A percentile compares a stretch with the other conserved stretches of the same genome.
Conservation (phyloP, 768 basidiomycete genomes). For the Astraeus odoratus region DNA sequence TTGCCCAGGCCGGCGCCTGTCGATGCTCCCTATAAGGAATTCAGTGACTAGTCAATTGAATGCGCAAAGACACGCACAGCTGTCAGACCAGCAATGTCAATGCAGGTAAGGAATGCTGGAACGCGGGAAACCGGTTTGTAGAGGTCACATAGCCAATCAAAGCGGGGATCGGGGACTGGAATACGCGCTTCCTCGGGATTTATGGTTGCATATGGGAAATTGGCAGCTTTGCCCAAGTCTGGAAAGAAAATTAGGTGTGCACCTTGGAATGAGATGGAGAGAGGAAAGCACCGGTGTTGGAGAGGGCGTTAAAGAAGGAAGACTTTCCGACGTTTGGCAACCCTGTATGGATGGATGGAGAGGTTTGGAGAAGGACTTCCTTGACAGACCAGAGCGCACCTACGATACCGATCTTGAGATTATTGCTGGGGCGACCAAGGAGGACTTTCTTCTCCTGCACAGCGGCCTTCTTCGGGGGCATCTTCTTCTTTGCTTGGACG, state of each 20-base stretch:
- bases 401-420: conserved; percentile 98
- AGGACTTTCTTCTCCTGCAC: conserved; percentile 75
- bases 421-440: conserved; percentile 91
- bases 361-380: background rate
- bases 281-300: conserved; percentile 63
- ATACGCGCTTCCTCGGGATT: conserved; percentile 95
- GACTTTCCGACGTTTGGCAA: conserved; percentile 98
- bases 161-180: conserved; percentile 88
- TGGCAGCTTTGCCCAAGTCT: conserved; percentile 92
- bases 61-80: conserved; percentile 49
- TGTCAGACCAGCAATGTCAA: conserved; percentile 97
- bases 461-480: conserved; percentile 87
- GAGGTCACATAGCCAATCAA: conserved; percentile 86
- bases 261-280: background rate
- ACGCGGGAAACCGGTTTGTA: conserved; percentile 89
- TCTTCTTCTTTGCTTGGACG: conserved; percentile 50
- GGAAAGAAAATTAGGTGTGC: conserved; percentile 8
- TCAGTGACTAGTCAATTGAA: conserved; percentile 12
- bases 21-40: conserved; percentile 68
- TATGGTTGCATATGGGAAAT: conserved; percentile 95
- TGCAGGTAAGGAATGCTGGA: conserved; percentile 93
- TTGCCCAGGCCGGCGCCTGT: conserved; percentile 98
- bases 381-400: conserved; percentile 47
- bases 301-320: conserved; percentile 97
- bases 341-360: conserved; percentile 37